Base-by-base conservation (phyloP, 1,284 basidiomycete genomes). In the Takashimella koratensis region DNA sequence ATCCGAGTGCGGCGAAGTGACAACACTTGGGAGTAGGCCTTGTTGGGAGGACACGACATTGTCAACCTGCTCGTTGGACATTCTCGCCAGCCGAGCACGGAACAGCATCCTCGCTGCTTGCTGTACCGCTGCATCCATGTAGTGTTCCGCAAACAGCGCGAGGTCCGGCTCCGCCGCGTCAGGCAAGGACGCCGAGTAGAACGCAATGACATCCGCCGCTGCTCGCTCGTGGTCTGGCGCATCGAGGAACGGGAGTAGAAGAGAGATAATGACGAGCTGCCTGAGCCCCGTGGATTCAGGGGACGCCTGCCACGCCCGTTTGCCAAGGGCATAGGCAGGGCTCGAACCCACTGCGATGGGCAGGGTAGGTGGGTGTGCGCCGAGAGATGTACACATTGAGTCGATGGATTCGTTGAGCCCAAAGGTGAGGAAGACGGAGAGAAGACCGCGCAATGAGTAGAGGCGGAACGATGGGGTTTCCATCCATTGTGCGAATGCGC, bases 21-120 rank as follows among this genome's bases (percentile, higher is more conserved):
- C 44, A 21, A 25, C 23, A 22, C 23, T 36, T 8, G 30, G 30
- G 49, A 43, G 52, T n/a, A 53, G 49, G 16, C 19, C 0, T 25
- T 66, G 64, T 10, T 57, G 51, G 6, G 57, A 50, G 4, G 49
- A 83, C 2, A 86, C 82, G 2, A 88, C 66, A 2, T 68, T 66
- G 25, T 80, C 79, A 0, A 86, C 81, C 52, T 87, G 84, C 26
- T 82, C 81, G 52, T 90, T 87, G 0, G 83, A 77, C 62, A 91
- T 74, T 27, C 81, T 79, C 3, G 82, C 80, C 0, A 92, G 76
- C 1, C 84, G 81, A 11, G 87, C 83, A 45, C 89, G 87, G 55
- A 94, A 90, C 1, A 94, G 76, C 11, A 84, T 75, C 44, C 86
- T 80, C 2, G 88, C 84, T 0, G 89, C 84, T 49, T 85, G 83